Evolutionary conservation across 2,329 filamentous ascomycete species (phyloP).

Genomic region (Phaeosphaeria sp.): DNA sequence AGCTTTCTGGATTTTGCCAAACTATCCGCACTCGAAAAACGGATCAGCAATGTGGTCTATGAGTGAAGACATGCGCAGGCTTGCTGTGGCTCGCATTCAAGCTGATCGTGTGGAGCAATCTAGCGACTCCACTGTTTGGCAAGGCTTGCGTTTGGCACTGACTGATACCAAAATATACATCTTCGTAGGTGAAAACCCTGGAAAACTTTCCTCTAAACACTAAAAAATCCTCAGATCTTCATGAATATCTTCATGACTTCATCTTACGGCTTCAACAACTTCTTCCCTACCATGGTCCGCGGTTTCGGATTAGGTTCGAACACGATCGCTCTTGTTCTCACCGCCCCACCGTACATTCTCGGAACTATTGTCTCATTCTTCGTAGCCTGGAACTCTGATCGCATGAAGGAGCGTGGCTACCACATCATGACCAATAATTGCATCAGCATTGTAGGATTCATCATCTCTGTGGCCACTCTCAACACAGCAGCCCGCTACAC

Average conservation of each 20-base stretch:
- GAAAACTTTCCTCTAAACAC: background rate
- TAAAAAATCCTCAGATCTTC: slow-evolving; percentile 6
- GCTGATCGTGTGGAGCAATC: slow-evolving; percentile 12
- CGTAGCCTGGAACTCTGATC: slow-evolving; percentile 13
- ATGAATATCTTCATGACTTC: slow-evolving; percentile 19
- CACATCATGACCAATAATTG: slow-evolving; percentile 18
- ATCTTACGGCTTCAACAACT: slow-evolving; percentile 17
- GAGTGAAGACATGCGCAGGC: slow-evolving; percentile 5
- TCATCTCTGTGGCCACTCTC: slow-evolving; percentile 20
- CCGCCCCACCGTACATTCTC: slow-evolving; percentile 18
- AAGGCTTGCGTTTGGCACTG: slow-evolving; percentile 14
- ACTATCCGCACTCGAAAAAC: slow-evolving; percentile 1
- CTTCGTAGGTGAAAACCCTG: background rate
- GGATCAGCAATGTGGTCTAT: slow-evolving; percentile 3
- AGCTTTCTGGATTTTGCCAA: slow-evolving; percentile 3
- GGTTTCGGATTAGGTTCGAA: slow-evolving; percentile 15
- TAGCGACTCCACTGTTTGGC: slow-evolving; percentile 15
- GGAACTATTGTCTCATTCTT: slow-evolving; percentile 16
- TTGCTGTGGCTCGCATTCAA: slow-evolving; percentile 8
- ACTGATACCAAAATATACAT: slow-evolving; percentile 14
- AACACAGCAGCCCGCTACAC: slow-evolving; percentile 20
- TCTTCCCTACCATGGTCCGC: slow-evolving; percentile 18
- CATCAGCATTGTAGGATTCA: slow-evolving; percentile 17
- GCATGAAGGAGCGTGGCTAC: slow-evolving; percentile 15
- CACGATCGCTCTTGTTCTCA: slow-evolving; percentile 14